Evolutionary conservation across 768 basidiomycete species (phyloP), one percentile per base, ranked within the genome.

Genomic region (Boletus bicolor): DNA sequence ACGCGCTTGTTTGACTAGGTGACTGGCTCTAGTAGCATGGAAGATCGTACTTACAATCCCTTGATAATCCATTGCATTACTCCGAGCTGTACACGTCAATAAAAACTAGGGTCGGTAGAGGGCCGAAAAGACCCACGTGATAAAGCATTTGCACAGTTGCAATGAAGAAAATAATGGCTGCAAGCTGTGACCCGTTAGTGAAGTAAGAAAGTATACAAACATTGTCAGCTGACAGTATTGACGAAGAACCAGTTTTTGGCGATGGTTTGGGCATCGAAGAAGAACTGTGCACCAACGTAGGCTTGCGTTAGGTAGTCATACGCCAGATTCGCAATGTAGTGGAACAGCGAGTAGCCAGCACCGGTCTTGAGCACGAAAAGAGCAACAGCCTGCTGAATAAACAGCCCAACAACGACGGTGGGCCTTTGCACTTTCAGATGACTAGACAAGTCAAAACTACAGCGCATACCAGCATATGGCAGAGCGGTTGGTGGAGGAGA

Each of bases 21-120:
- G 37, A 44, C 11, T 35, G 38, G 24, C 15, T 30, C 26, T 9
- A 6, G 44, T n/a, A 49, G 15, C 9, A 8, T 44, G 56, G 49
- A 24, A 39, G 44, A 50, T 37, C 14, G 24, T 43, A 69, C 84
- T 60, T 57, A 88, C 87, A 96, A 93, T 69, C 91, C 77, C 64
- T 82, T 82, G 72, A 96, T 84, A 64, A 96, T 72, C 92, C 93
- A 96, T 76, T 94, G 91, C 91, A 96, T 94, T 34, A 91, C 87
- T 48, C 93, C 90, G 51, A 91, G 74, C 72, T 79, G 45, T 4
- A 37, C 36, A 8, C 4, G 19, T 60, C 26, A 58, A 34, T 43
- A n/a, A 51, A 35, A 10, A 35, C 15, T 17, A 15, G 11, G 39
- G 24, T 44, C 21, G 4, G 57, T 5, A 14, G 28, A 21, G 8